Base-by-base conservation (phyloP, 2,329 filamentous ascomycete species). In the Penicillium sp. region DNA sequence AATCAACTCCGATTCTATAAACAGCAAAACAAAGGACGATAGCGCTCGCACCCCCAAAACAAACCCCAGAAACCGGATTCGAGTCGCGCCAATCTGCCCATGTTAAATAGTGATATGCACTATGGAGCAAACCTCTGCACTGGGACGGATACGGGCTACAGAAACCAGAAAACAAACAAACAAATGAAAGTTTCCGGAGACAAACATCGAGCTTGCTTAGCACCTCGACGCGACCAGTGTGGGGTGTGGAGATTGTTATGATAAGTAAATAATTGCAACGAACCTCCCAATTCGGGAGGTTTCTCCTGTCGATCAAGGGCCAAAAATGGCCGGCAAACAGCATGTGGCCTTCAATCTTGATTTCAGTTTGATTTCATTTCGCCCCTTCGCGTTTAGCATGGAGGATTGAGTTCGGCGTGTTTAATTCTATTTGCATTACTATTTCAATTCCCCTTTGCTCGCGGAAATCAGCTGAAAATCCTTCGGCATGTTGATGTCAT, bases 241-340 rank as follows among this genome's bases (percentile, higher is more conserved):
- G 26, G 37, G 13, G 49, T 37, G 11, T 35, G 24, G 49, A 35
- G 33, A 16, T 31, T 37, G 37, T 19, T 44, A 31, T 29, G 22
- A 29, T 21, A 22, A 31, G 35, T 27, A 26, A 24, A 27, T 42
- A 21, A 42, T 50, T 21, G 48, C 22, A 24, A 50, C 48, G 48
- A 50, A 42, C 48, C 48, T 50, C 33, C 33, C 33, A 21, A 29
- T 35, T 19, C 19, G 3, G 42, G 33, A 10, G 24, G 27, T 21
- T 65, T 64, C 64, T 65, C 64, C 64, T 66, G 64, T 62, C 64
- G 64, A 66, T 66, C 64, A 47, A 43, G 47, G 42, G 43, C 53
- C 47, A 31, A 54, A 56, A 50, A 27, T 43, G 52, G 52, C 35
- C 37, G 19, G 19, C 39, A 42, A 13, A 13, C 19, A 33, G 26